Evolutionary conservation across 257 asterid species (phyloP), one percentile per base, ranked within the genome.

Genomic region (Solanum tarijense): DNA sequence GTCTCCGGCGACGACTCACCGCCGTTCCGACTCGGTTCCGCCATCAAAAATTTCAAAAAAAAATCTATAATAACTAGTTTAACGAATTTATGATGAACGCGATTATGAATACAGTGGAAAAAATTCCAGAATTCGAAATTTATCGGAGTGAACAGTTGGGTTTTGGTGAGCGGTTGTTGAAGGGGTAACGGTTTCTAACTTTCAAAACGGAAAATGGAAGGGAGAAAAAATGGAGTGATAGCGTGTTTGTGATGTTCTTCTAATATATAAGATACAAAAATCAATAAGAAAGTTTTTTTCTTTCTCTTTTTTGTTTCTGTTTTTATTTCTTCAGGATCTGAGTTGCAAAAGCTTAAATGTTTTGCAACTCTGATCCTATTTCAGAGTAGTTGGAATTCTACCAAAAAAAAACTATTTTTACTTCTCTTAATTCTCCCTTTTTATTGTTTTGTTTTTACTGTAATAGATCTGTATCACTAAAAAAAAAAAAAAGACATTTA

Each of bases 11-110:
- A 21, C 81, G 91, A 83, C 52, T 89, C 90, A 87, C 88, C 93
- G 88, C 87, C 93, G 92, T 88, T 90, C 82, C 96, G 93, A 35
- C 92, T 89, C 84, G 89, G 90, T 78, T 94, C 98, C 90, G 95
- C 92, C 98, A 94, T 95, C 69, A 74, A 73, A 66, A 68, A 85
- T 66, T 83, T 60, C 4, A 9, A 46, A 82, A 48, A 83, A 83
- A 48, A 52, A 14, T 58, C 60, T 78, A 41, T 1, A n/a, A 76
- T 39, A 29, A 25, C 60, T 76, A 39, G 60, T 34, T 73, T 20
- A 73, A 9, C 27, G 23, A 34, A 34, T 73, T 73, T 73, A 12
- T 9, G 9, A 73, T 72, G 43, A 18, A 72, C 25, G 16, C 41
- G 25, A 72, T 72, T 32, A 32, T 7, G 11, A 34, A 32, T 32